These are phyloP conservation scores for Inga oerstediana DNA, from an alignment of 306 rosid genomes.

Conservation along the genomic window DNA sequence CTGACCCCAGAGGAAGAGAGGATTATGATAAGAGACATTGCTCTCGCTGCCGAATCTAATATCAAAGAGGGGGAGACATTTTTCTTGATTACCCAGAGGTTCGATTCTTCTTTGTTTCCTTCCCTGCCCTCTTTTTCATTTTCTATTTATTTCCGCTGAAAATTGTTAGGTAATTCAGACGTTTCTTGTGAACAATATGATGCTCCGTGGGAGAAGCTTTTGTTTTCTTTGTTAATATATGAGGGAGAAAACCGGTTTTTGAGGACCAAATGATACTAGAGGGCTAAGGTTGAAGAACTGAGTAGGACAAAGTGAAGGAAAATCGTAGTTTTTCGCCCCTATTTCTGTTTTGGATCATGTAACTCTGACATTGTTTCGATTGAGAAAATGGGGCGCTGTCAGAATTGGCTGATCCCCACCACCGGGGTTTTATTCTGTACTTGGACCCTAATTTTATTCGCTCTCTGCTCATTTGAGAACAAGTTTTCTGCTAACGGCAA, in stretches of 20 bases:
- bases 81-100: slow-evolving; percentile 88
- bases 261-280: background rate
- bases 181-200: background rate
- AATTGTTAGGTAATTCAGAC: background rate
- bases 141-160: background rate
- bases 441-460: slow-evolving; percentile 5
- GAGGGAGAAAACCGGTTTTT: background rate
- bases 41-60: slow-evolving; percentile 74
- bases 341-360: background rate
- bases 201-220: background rate
- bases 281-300: slow-evolving; percentile 11
- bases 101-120: background rate
- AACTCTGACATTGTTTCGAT: background rate
- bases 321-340: slow-evolving; percentile 7
- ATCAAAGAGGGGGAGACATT: slow-evolving; percentile 87
- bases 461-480: slow-evolving; percentile 1
- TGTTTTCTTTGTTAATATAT: background rate
- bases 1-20: slow-evolving; percentile 89
- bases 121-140: background rate
- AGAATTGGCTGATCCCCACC: background rate
- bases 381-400: slow-evolving; percentile 24
- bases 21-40: slow-evolving; percentile 88
- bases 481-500: slow-evolving; percentile 11
- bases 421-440: background rate
- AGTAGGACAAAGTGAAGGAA: slow-evolving; percentile 20